phyloP scores from a whole-genome alignment of 75 land plant species.

The Adiantum capillusveneris region DNA sequence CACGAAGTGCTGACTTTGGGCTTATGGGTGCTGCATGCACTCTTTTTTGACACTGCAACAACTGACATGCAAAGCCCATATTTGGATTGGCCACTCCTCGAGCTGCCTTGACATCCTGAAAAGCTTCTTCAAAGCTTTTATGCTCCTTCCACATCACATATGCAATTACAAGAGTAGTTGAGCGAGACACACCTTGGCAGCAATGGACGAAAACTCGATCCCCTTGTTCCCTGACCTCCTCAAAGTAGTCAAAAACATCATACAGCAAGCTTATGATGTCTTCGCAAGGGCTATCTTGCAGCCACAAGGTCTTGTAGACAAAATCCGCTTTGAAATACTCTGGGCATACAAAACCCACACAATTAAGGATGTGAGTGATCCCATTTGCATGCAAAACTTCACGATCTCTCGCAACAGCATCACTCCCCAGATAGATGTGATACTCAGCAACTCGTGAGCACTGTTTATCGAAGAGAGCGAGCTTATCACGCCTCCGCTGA shows the following conservation, averaged over 20 bases:
- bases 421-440: slow-evolving; percentile 79
- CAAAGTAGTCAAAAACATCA: slow-evolving; percentile 95
- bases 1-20: slow-evolving; percentile 60
- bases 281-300: slow-evolving; percentile 79
- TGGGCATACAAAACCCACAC: slow-evolving; percentile 88
- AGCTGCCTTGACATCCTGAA: slow-evolving; percentile 81
- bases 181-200: slow-evolving; percentile 90
- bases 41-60: slow-evolving; percentile 79
- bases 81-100: slow-evolving; percentile 82
- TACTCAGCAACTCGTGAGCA: slow-evolving; percentile 71
- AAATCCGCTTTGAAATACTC: slow-evolving; percentile 82
- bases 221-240: slow-evolving; percentile 74
- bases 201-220: slow-evolving; percentile 86
- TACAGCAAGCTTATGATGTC: slow-evolving; percentile 87
- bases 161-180: slow-evolving; percentile 85
- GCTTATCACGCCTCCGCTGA: slow-evolving; percentile 49
- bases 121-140: slow-evolving; percentile 88
- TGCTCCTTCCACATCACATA: slow-evolving; percentile 95
- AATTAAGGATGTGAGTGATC: slow-evolving; percentile 87
- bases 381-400: slow-evolving; percentile 51
- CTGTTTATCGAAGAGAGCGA: slow-evolving; percentile 82
- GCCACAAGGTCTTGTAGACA: slow-evolving; percentile 83
- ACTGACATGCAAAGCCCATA: slow-evolving; percentile 88
- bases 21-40: slow-evolving; percentile 78
- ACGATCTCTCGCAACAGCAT: slow-evolving; percentile 67